Percentiles rank a stretch among this genome's conserved stretches.
Conservation (phyloP, 2,329 filamentous ascomycete species). For the Pseudogymnoascus sp. region DNA sequence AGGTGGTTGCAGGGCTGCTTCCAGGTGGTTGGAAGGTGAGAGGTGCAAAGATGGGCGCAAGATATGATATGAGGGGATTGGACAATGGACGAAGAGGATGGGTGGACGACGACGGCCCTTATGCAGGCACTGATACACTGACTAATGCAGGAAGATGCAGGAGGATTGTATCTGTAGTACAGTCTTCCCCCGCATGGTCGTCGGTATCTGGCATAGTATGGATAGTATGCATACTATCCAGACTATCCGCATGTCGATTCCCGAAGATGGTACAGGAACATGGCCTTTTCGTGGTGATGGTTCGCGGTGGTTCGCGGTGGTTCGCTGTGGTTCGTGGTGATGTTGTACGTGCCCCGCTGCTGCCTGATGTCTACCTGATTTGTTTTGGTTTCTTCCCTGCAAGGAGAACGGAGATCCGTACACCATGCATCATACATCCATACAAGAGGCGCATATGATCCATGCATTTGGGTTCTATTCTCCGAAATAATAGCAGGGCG, state of each 20-base stretch:
- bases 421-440: too few relatives aligned
- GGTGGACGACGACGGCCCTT: background rate
- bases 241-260: background rate
- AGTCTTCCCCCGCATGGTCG: too few relatives aligned
- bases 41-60: background rate
- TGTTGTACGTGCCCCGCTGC: background rate
- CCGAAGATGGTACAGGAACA: background rate
- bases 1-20: too few relatives aligned
- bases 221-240: too few relatives aligned
- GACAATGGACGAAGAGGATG: too few relatives aligned
- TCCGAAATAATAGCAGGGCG: too few relatives aligned
- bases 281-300: background rate
- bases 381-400: background rate
- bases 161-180: too few relatives aligned
- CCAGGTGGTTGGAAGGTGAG: background rate
- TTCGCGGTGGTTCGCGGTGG: too few relatives aligned
- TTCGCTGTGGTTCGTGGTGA: background rate
- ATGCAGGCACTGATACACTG: background rate
- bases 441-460: too few relatives aligned
- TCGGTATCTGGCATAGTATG: too few relatives aligned
- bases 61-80: background rate
- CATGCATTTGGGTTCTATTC: too few relatives aligned
- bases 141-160: background rate
- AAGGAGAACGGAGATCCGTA: background rate
- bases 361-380: background rate